Evolutionary conservation across 1,139 yeast genomes (phyloP), one percentile per base, ranked within the genome.

Genomic region (Lodderomyces theae): DNA sequence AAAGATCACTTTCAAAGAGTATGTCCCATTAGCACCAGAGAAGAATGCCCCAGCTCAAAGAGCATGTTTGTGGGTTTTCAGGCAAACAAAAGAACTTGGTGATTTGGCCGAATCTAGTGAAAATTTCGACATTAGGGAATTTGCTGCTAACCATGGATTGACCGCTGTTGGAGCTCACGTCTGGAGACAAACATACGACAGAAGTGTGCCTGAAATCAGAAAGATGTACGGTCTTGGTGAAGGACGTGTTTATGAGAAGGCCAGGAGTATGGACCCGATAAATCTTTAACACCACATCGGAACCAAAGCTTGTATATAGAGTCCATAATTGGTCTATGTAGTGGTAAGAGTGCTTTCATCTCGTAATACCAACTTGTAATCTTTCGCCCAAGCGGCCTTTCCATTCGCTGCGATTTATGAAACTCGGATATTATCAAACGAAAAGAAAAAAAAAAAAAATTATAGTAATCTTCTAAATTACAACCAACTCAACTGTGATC

Each of bases 121-220:
- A 11, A 56, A 66, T 39, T 92, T 92, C 56, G 79, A 88, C 53
- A 82, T 92, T 46, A 79, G 97, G 58, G 52, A 57, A 5, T 89
- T 88, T 60, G 86, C 74, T 11, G 69, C 66, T 5, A 48, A 62
- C 7, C 59, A 86, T 58, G 60, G 69, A 2, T 72, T 92, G 52
- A 67, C 70, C 19, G 80, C 97, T 1, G 80, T 90, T 35, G 97
- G 98, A 22, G 97, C 95, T 2, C 95, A 87, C 60, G 75, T 88
- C 37, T 92, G 96, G 95, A 80, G 98, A 72, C 82, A 85, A 53
- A 69, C 64, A 34, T 92, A 83, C 78, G 98, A 92, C 63, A 71
- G 88, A 55, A 78, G 84, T 53, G 86, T 87, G 34, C 76, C 74
- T 34, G 62, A 58, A 3, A 81, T 89, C 15, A 80, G 97, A 62